Evolutionary conservation across 2,329 filamentous ascomycete genomes (phyloP).

Genomic region (Fusarium decemcellulare): DNA sequence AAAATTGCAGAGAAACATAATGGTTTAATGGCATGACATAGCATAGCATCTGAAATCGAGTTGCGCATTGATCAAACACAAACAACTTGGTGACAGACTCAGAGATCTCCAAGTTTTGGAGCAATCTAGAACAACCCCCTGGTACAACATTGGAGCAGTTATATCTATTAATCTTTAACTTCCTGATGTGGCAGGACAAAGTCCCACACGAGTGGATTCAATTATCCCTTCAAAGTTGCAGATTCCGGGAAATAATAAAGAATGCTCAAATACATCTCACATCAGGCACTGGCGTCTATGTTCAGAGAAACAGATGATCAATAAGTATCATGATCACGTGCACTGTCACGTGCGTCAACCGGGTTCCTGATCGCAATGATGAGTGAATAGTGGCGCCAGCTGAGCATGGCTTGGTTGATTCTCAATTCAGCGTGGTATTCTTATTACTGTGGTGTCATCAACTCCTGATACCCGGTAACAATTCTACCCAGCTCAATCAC

Average conservation of each 20-base stretch:
- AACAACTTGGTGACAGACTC: not conserved
- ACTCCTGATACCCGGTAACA: not conserved
- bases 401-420: not conserved
- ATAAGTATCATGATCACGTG: constrained; percentile 15
- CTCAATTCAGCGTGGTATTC: not conserved
- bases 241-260: no score
- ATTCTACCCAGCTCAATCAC: not conserved
- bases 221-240: not conserved
- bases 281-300: no score
- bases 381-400: not conserved
- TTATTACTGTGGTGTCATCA: not conserved
- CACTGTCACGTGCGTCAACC: not conserved
- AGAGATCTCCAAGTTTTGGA: not conserved
- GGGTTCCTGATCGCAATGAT: not conserved
- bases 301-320: not conserved
- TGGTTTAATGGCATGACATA: constrained; percentile 27
- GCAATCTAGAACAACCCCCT: no score
- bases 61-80: constrained; percentile 2
- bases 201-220: not conserved
- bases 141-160: no score
- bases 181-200: not conserved
- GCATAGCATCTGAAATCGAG: constrained; percentile 21
- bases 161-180: no score
- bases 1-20: constrained; percentile 19
- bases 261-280: no score